Conservation (phyloP, 768 basidiomycete genomes). For the Auricularia auricula-judae region DNA sequence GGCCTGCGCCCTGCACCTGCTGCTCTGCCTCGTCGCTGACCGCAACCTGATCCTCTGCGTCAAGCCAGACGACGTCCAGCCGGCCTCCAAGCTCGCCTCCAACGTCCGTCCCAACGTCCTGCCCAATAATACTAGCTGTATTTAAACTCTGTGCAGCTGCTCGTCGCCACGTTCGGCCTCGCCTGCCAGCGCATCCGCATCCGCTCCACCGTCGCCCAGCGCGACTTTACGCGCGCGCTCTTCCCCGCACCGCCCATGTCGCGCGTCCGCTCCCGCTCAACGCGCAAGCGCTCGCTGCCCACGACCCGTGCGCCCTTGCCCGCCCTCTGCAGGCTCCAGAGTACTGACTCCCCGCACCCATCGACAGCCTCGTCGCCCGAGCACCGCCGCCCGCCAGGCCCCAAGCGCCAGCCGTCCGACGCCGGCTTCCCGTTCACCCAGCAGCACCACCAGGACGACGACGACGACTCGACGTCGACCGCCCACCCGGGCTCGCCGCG, state of each 20-base stretch:
- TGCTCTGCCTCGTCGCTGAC: conserved; percentile 39
- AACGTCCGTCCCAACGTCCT: conserved; percentile 33
- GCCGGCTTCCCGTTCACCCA: conserved; percentile 10
- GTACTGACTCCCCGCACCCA: neutral
- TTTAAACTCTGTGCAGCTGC: conserved; percentile 30
- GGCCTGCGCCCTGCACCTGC: conserved; percentile 39
- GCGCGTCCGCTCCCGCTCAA: conserved; percentile 8
- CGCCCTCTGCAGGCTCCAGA: too few species aligned
- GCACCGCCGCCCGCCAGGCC: conserved; percentile 25
- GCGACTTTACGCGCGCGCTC: conserved; percentile 25
- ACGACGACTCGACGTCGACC: conserved; percentile 1
- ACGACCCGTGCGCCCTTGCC: conserved; percentile 9
- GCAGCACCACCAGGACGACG: neutral
- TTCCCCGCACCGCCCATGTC: conserved; percentile 19
- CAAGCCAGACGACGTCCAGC: conserved; percentile 49
- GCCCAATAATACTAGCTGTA: neutral
- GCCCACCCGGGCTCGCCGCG: conserved; percentile 1
- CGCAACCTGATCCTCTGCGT: conserved; percentile 57
- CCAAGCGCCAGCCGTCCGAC: conserved; percentile 11
- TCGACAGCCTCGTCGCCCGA: conserved; percentile 17
- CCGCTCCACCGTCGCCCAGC: conserved; percentile 16
- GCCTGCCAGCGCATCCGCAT: conserved; percentile 47
- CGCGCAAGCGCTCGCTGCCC: conserved; percentile 12
- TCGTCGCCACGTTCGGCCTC: conserved; percentile 49
- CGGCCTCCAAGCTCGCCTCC: conserved; percentile 45